phyloP scores from a whole-genome alignment of 352 stramenopile genomes.

The Globisporangium cylindrosporum region DNA sequence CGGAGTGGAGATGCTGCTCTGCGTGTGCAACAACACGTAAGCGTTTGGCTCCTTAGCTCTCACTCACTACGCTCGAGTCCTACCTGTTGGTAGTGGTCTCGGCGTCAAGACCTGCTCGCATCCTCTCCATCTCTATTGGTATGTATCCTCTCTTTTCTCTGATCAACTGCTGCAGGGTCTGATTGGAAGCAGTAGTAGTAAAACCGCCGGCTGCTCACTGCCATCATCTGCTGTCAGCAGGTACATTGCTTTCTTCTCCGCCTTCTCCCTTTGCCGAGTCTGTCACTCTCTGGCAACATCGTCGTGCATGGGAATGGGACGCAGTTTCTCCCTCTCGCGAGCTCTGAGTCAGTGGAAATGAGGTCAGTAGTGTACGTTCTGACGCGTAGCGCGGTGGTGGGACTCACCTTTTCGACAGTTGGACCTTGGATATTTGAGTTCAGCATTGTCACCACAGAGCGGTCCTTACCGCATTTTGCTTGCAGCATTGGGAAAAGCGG shows the following conservation, averaged over 20 bases:
- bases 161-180: neutral
- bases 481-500: neutral
- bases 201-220: neutral
- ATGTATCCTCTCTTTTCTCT: neutral
- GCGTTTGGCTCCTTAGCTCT: neutral
- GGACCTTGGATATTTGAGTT: neutral
- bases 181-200: neutral
- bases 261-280: neutral
- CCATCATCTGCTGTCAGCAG: neutral
- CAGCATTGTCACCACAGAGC: neutral
- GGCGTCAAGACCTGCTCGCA: neutral
- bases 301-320: neutral
- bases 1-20: neutral
- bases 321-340: neutral
- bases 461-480: neutral
- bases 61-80: neutral
- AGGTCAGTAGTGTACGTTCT: neutral
- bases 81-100: neutral
- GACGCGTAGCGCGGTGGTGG: neutral
- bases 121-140: neutral
- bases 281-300: neutral
- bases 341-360: neutral
- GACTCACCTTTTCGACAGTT: neutral
- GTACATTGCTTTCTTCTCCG: neutral
- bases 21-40: neutral